These are phyloP conservation scores for Aureobasidium sp. DNA, from an alignment of 2,329 filamentous ascomycete genomes.

Conservation along the genomic window DNA sequence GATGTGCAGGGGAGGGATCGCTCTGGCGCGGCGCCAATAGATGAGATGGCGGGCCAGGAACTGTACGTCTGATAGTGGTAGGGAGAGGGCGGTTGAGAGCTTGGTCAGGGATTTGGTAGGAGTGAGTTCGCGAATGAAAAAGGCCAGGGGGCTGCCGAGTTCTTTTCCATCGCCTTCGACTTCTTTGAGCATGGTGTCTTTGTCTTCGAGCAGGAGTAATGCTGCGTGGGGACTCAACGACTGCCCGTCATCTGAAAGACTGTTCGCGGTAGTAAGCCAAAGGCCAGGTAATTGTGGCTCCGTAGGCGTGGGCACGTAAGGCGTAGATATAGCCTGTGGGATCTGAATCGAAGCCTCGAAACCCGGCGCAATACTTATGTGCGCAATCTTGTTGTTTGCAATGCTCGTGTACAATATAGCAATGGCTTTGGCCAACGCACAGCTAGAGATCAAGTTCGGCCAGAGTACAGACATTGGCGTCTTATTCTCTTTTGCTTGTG, in stretches of 20 bases:
- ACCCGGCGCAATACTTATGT: slow-evolving; percentile 63
- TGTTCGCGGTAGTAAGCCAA: slow-evolving; percentile 81
- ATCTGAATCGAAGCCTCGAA: slow-evolving; percentile 58
- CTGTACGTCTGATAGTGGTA: slow-evolving; percentile 74
- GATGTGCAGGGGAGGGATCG: slow-evolving; percentile 83
- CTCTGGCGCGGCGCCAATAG: slow-evolving; percentile 88
- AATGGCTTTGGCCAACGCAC: slow-evolving; percentile 74
- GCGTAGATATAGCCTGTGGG: slow-evolving; percentile 57
- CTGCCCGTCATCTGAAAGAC: slow-evolving; percentile 58
- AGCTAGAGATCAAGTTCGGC: slow-evolving; percentile 63
- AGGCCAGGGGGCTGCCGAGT: slow-evolving; percentile 68
- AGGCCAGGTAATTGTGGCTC: slow-evolving; percentile 66
- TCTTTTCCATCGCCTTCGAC: slow-evolving; percentile 65
- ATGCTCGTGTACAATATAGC: slow-evolving; percentile 76
- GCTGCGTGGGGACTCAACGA: slow-evolving; percentile 80
- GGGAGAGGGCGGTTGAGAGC: slow-evolving; percentile 61
- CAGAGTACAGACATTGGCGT: slow-evolving; percentile 61
- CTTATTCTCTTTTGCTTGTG: slow-evolving; percentile 55
- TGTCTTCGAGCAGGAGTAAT: slow-evolving; percentile 75
- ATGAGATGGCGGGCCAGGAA: slow-evolving; percentile 88
- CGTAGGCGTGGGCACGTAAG: slow-evolving; percentile 62
- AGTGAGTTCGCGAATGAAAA: slow-evolving; percentile 55
- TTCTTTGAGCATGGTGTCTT: slow-evolving; percentile 67
- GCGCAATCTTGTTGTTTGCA: slow-evolving; percentile 77
- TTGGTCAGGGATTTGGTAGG: slow-evolving; percentile 64